Evolutionary conservation across 805 yeast species (phyloP), one percentile per base, ranked within the genome.

Genomic region (Schizosaccharomyces cryophilus): DNA sequence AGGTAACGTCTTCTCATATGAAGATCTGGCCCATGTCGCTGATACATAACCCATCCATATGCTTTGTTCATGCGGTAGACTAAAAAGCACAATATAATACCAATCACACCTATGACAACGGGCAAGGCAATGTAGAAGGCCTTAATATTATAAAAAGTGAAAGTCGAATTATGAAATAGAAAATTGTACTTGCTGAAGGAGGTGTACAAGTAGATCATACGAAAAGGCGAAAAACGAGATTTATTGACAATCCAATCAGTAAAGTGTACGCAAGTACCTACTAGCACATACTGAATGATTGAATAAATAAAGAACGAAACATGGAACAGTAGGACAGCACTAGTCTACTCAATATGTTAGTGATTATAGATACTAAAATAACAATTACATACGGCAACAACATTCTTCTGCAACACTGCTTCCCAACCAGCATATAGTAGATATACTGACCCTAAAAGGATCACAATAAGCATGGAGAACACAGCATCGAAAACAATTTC

Each of bases 1-100:
- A 66, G 66, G 64, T 73, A 75, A 64, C 75, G 67, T 6, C 70
- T 66, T 63, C 72, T 70, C 65, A 75, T 70, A 21, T 66, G 66
- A 19, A 73, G 63, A 64, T 75, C 77, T 3, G 77, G 80, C 4
- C 80, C 80, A 59, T 76, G 72, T 60, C 73, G 72, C 67, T 77
- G 75, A 67, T 72, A 77, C 19, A 73, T 69, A 62, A 73, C 69
- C 80, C 80, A 76, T 54, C 73, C 74, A 59, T 77, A 76, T 51
- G 73, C 73, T 13, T 67, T 66, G 60, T 73, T 70, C 17, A 77
- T 70, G 40, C 68, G 68, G 62, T 67, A 69, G 35, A 74, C 66
- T 24, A 75, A 62, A 42, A 64, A 64, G 0, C 64, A 62, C 65
- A 74, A 73, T 3, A 69, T 40, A 5, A 75, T 60, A 59, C 73